These are phyloP conservation scores for Plantago major DNA, from an alignment of 257 asterid species.

Conservation along the genomic window DNA sequence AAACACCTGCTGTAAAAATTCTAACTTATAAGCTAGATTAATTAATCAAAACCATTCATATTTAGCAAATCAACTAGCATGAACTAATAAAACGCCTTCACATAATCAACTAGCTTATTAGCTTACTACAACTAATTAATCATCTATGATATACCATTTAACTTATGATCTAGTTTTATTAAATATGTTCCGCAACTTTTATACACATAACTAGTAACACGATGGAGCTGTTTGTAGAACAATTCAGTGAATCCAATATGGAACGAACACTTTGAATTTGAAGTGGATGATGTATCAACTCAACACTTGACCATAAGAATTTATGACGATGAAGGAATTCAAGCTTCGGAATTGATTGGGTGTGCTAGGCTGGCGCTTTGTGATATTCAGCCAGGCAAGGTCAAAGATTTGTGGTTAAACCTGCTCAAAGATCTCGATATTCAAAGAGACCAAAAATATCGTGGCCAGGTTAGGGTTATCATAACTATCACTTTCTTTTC, in stretches of 20 bases:
- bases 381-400: slow-evolving; percentile 77
- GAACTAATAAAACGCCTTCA: no score
- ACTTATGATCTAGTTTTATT: no score
- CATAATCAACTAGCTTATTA: no score
- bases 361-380: slow-evolving; percentile 51
- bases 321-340: slow-evolving; percentile 89
- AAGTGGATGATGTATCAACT: slow-evolving; percentile 73
- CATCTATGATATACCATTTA: no score
- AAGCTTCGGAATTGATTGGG: slow-evolving; percentile 77
- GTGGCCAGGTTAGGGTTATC: slow-evolving; percentile 58
- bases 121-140: no score
- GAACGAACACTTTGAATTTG: slow-evolving; percentile 91
- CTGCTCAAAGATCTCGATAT: slow-evolving; percentile 74
- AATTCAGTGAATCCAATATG: slow-evolving; percentile 74
- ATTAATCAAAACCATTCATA: not conserved
- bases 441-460: slow-evolving; percentile 73
- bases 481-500: no score
- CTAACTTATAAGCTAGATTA: not conserved
- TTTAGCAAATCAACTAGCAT: no score
- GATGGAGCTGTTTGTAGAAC: slow-evolving; percentile 34
- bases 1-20: no score
- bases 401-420: slow-evolving; percentile 81
- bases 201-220: no score
- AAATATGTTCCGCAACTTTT: no score
- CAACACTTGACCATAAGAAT: slow-evolving; percentile 76